Conservation (phyloP, 2,329 filamentous ascomycete genomes). For the Seiridium cupressi region DNA sequence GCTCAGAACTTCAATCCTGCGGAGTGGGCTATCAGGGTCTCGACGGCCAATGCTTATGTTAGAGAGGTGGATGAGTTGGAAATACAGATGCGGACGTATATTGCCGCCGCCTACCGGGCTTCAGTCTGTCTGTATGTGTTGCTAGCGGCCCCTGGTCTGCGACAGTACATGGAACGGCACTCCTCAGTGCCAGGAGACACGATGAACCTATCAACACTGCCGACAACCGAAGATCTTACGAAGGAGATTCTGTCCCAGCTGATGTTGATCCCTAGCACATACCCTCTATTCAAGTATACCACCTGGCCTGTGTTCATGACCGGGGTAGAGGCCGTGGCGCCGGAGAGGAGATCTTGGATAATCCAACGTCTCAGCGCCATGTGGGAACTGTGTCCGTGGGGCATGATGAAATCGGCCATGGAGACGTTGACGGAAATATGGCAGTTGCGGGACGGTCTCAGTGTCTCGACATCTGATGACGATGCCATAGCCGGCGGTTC, state of each 20-base stretch:
- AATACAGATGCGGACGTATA: constrained; percentile 34
- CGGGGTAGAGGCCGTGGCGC: constrained; percentile 51
- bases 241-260: constrained; percentile 50
- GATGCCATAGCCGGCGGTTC: not conserved
- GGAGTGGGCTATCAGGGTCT: constrained; percentile 39
- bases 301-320: constrained; percentile 60
- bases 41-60: constrained; percentile 20
- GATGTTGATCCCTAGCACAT: constrained; percentile 42
- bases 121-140: constrained; percentile 47
- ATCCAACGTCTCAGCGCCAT: constrained; percentile 44
- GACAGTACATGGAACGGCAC: constrained; percentile 11
- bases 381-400: constrained; percentile 46
- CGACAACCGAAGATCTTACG: constrained; percentile 43
- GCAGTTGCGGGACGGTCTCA: constrained; percentile 36
- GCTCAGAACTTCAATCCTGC: constrained; percentile 40
- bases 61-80: constrained; percentile 34
- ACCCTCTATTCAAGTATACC: constrained; percentile 57
- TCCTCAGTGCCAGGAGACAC: too few relatives aligned
- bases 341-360: constrained; percentile 48
- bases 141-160: constrained; percentile 26
- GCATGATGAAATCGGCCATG: constrained; percentile 48
- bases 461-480: constrained; percentile 9
- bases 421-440: constrained; percentile 48
- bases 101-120: constrained; percentile 45
- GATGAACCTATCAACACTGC: constrained; percentile 26